These are phyloP conservation scores for Bisporella sp. DNA, from an alignment of 2,329 filamentous ascomycete genomes.

Conservation along the genomic window DNA sequence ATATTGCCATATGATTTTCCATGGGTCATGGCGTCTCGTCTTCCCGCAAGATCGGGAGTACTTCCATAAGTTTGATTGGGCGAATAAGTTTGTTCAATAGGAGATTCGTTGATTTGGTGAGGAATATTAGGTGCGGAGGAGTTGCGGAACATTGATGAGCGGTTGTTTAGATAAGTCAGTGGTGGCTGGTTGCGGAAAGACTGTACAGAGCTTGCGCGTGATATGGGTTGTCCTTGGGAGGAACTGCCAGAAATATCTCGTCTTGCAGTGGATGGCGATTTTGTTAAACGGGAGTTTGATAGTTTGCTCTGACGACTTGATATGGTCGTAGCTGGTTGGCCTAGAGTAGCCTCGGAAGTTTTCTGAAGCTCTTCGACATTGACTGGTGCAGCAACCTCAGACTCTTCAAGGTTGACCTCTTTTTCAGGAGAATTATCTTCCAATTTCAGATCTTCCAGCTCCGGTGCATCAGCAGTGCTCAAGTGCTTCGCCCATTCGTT, in stretches of 20 bases:
- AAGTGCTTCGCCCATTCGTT: slow-evolving; percentile 97
- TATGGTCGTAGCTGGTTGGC: slow-evolving; percentile 10
- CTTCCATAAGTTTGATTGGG: slow-evolving; percentile 13
- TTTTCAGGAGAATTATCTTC: slow-evolving; percentile 32
- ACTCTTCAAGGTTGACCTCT: slow-evolving; percentile 21
- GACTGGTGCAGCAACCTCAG: slow-evolving; percentile 54
- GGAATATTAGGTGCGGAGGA: slow-evolving; percentile 26
- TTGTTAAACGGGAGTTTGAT: slow-evolving; percentile 1
- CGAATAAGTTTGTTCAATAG: slow-evolving; percentile 25
- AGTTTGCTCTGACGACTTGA: slow-evolving; percentile 5
- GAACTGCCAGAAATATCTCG: neutral
- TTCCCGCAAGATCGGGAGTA: slow-evolving; percentile 19
- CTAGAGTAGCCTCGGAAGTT: slow-evolving; percentile 36
- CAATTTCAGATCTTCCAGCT: slow-evolving; percentile 52
- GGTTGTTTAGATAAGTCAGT: slow-evolving; percentile 7
- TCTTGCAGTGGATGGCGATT: slow-evolving; percentile 7
- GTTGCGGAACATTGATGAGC: slow-evolving; percentile 20
- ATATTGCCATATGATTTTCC: slow-evolving; percentile 16
- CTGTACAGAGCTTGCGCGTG: too few species aligned
- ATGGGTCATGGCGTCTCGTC: slow-evolving; percentile 42
- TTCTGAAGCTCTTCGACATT: slow-evolving; percentile 58
- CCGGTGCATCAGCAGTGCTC: slow-evolving; percentile 66
- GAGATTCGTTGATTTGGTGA: slow-evolving; percentile 30
- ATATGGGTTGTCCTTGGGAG: too few species aligned
- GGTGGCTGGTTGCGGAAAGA: slow-evolving; percentile 1